These are phyloP conservation scores for Stagonosporopsis chrysanthemi DNA, from an alignment of 2,329 filamentous ascomycete genomes.

Conservation along the genomic window DNA sequence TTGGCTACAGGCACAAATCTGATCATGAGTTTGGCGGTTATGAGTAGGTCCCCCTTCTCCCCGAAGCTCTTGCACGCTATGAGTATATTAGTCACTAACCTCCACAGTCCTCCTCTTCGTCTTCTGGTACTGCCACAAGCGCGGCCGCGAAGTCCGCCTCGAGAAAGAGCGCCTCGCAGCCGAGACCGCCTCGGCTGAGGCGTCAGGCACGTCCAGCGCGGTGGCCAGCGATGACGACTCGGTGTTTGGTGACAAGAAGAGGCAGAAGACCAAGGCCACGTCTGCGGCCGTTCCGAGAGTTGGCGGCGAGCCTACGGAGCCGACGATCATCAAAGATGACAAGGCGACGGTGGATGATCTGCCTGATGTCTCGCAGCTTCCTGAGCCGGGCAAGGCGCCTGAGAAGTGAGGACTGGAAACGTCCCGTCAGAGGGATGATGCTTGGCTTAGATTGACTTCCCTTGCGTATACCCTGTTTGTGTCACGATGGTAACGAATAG, in stretches of 20 bases:
- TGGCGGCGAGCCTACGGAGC: slow-evolving; percentile 27
- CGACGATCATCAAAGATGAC: slow-evolving; percentile 41
- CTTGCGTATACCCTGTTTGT: slow-evolving; percentile 21
- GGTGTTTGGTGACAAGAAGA: slow-evolving; percentile 37
- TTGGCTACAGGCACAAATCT: slow-evolving; percentile 87
- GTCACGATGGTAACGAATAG: slow-evolving; percentile 3
- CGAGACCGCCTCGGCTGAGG: slow-evolving; percentile 41
- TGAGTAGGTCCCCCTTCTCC: slow-evolving; percentile 66
- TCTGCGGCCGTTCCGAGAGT: slow-evolving; percentile 1
- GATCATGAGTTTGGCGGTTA: slow-evolving; percentile 86
- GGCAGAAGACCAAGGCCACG: slow-evolving; percentile 14
- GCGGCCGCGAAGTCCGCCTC: slow-evolving; percentile 83
- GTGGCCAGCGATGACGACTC: slow-evolving; percentile 40
- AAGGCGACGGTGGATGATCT: slow-evolving; percentile 41
- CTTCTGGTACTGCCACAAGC: slow-evolving; percentile 98
- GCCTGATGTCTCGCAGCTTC: slow-evolving; percentile 48
- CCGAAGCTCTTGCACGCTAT: too few relatives aligned
- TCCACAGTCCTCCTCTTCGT: slow-evolving; percentile 80
- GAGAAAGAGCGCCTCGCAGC: slow-evolving; percentile 62
- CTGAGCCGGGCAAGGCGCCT: slow-evolving; percentile 37
- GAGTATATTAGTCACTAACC: neutral
- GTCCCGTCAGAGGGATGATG: neutral
- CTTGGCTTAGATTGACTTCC: slow-evolving; percentile 31
- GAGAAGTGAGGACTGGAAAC: slow-evolving; percentile 14
- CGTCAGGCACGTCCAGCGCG: slow-evolving; percentile 40